Conservation (phyloP, 305 asterid species). For the Solanum hybrid region DNA sequence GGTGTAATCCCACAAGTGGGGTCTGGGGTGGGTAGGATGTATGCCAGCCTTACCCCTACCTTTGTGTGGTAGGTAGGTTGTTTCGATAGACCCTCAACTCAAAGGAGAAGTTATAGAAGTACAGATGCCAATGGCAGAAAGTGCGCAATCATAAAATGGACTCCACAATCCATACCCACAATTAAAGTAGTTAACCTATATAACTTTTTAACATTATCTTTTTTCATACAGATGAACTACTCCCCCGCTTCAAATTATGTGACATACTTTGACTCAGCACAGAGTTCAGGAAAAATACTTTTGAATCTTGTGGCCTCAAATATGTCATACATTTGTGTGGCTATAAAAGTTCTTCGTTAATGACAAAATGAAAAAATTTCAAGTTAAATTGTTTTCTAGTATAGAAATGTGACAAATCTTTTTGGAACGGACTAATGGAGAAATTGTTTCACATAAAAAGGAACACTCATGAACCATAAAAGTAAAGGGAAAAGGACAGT, state of each 20-base stretch:
- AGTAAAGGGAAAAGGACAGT: background rate
- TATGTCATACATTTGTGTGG: background rate
- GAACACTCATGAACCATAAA: background rate
- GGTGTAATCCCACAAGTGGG: background rate
- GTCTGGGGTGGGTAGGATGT: background rate
- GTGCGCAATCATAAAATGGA: background rate
- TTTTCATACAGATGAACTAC: background rate
- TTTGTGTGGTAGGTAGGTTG: background rate
- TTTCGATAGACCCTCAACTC: background rate
- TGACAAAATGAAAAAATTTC: background rate
- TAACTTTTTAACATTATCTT: background rate
- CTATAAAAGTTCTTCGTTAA: background rate
- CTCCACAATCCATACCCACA: background rate
- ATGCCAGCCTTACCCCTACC: background rate
- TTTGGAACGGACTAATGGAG: background rate
- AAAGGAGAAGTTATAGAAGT: background rate
- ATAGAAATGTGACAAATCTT: background rate
- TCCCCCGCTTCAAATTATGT: background rate
- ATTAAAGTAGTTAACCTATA: background rate
- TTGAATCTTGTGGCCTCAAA: background rate
- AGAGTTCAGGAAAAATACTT: background rate
- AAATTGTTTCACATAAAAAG: background rate
- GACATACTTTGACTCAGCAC: background rate
- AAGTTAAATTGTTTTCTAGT: background rate
- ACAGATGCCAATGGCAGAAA: background rate